These are phyloP conservation scores for Blastobotrys petasosporus DNA, from an alignment of 1,139 yeast species.

Conservation along the genomic window DNA sequence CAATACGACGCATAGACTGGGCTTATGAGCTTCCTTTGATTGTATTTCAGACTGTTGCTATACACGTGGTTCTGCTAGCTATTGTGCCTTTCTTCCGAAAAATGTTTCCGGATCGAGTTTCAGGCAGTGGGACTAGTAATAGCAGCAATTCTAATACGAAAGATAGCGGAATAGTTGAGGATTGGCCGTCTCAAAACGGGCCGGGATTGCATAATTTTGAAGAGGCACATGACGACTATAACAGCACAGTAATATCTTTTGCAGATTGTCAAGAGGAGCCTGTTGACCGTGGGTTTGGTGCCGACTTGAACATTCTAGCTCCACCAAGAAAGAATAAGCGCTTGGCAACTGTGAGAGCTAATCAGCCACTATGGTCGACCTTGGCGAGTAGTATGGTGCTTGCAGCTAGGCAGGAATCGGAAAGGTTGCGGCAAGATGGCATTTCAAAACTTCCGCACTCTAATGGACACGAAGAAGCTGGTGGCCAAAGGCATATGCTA, in stretches of 20 bases:
- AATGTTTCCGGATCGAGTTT: constrained; percentile 22
- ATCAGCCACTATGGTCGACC: constrained; percentile 36
- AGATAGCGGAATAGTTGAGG: background rate
- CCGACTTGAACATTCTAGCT: constrained; percentile 9
- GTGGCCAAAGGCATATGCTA: constrained; percentile 4
- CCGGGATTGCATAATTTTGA: background rate
- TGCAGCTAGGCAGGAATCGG: constrained; percentile 32
- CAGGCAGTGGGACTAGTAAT: background rate
- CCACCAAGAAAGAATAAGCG: constrained; percentile 24
- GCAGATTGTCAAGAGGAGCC: constrained; percentile 7
- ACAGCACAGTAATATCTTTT: constrained; percentile 7
- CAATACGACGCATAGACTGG: constrained; percentile 27
- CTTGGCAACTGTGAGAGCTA: constrained; percentile 25
- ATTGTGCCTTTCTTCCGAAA: constrained; percentile 26
- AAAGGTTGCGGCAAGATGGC: constrained; percentile 12
- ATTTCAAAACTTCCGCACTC: background rate
- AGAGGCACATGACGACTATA: constrained; percentile 1
- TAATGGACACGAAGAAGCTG: constrained; percentile 4
- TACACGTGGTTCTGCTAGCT: constrained; percentile 29
- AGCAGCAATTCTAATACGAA: background rate
- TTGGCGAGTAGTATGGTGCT: constrained; percentile 33
- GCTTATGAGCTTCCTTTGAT: constrained; percentile 27
- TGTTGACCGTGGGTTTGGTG: constrained; percentile 7
- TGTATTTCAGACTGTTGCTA: constrained; percentile 26
- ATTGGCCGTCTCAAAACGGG: no score